These are phyloP conservation scores for Ceratocystis diversiconidia DNA, from an alignment of 2,329 filamentous ascomycete species.

Conservation along the genomic window DNA sequence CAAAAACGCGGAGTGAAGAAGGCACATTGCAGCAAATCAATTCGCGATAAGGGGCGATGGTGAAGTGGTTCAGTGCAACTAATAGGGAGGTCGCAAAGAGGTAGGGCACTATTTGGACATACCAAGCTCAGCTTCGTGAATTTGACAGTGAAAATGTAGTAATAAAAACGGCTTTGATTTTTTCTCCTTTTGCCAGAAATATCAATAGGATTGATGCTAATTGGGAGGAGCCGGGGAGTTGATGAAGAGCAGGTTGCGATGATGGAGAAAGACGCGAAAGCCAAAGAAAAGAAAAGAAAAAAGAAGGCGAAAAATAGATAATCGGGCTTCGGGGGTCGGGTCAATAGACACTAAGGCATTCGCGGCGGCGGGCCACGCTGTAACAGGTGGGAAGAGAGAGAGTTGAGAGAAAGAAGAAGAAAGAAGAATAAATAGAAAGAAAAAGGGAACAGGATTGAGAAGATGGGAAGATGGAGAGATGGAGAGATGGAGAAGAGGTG, in stretches of 20 bases:
- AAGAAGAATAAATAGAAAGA: slow-evolving; percentile 19
- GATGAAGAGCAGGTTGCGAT: no score
- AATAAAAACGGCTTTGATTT: neutral
- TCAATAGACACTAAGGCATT: slow-evolving; percentile 10
- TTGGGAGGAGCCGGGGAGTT: no score
- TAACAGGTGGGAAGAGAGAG: slow-evolving; percentile 5
- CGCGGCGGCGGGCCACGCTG: slow-evolving; percentile 15
- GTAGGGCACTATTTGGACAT: neutral
- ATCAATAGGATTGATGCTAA: no score
- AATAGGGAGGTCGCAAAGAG: neutral
- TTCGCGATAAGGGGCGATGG: neutral
- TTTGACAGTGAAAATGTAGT: neutral
- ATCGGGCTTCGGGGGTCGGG: neutral
- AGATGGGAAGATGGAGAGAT: slow-evolving; percentile 20
- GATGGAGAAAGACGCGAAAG: slow-evolving; percentile 5
- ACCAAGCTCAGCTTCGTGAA: neutral
- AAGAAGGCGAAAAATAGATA: slow-evolving; percentile 13
- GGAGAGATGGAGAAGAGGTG: slow-evolving; percentile 11
- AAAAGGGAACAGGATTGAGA: slow-evolving; percentile 18
- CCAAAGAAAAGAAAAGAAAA: slow-evolving; percentile 13
- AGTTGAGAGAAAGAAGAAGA: slow-evolving; percentile 17
- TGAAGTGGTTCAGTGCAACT: neutral
- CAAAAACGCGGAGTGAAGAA: no score
- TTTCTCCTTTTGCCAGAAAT: no score
- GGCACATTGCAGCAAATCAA: no score